phyloP scores from a whole-genome alignment of 345 rosid species.

The Citrus sp. region DNA sequence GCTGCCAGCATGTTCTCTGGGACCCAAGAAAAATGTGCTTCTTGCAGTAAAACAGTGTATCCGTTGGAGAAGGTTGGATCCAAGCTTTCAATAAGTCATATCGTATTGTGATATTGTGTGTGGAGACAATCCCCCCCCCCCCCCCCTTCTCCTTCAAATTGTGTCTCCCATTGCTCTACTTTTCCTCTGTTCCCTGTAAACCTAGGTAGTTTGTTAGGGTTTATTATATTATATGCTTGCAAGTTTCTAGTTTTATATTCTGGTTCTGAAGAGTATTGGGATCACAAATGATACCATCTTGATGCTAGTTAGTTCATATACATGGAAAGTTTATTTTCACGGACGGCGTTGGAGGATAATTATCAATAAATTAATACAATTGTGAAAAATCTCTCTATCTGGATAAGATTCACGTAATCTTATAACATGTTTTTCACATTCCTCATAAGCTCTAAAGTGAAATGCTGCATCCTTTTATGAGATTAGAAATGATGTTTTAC shows the following conservation, averaged over 20 bases:
- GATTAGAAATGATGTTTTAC: background rate
- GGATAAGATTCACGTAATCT: background rate
- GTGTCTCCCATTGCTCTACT: background rate
- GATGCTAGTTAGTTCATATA: background rate
- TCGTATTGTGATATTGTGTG: background rate
- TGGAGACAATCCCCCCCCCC: background rate
- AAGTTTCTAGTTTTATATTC: background rate
- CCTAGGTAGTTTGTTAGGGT: no score
- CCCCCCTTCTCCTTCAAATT: background rate
- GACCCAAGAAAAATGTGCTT: slow-evolving; percentile 93
- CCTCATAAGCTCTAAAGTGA: background rate
- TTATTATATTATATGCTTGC: background rate
- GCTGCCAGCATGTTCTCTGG: slow-evolving; percentile 97
- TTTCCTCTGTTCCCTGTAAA: background rate
- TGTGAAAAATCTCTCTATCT: background rate
- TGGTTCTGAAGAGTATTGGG: background rate
- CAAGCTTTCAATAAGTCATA: background rate
- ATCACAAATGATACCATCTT: background rate
- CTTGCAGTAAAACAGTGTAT: slow-evolving; percentile 95
- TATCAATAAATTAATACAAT: background rate
- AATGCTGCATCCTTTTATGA: background rate
- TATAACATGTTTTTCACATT: background rate
- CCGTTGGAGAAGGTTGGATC: slow-evolving; percentile 88
- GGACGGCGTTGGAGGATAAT: background rate
- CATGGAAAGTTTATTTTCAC: background rate